A percentile compares a stretch with the other conserved stretches of the same genome.
Conservation (phyloP, 176 grass and related monocot species). For the Rhynchospora tenuis region DNA sequence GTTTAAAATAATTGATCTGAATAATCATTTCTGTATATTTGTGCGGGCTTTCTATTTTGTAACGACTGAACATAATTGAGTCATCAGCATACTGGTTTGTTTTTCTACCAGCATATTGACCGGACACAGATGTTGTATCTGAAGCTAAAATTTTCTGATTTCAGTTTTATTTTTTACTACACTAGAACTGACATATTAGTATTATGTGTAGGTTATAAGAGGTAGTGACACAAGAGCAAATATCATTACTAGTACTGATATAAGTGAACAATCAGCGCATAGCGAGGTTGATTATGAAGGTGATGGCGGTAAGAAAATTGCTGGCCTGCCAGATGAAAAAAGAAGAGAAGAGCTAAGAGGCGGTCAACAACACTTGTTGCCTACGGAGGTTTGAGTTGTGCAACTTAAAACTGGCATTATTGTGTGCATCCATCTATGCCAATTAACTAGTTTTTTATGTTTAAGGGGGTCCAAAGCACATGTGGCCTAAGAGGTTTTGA, state of each 20-base stretch:
- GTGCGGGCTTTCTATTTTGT: background rate
- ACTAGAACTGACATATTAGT: slow-evolving; percentile 1
- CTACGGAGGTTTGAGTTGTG: slow-evolving; percentile 46
- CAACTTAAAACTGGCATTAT: background rate
- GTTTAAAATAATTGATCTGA: background rate
- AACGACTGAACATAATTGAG: background rate
- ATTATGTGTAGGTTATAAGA: slow-evolving; percentile 41
- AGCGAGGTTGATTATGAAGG: slow-evolving; percentile 33
- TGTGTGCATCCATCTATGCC: background rate
- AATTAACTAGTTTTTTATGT: background rate
- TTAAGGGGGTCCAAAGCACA: slow-evolving; percentile 38
- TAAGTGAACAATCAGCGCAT: slow-evolving; percentile 34
- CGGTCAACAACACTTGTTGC: slow-evolving; percentile 58
- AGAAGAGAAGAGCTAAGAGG: slow-evolving; percentile 43
- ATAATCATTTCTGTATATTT: background rate
- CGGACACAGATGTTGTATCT: background rate
- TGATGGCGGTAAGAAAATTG: slow-evolving; percentile 16
- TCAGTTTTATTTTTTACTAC: slow-evolving; percentile 12
- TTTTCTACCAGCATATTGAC: background rate
- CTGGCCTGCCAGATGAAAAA: slow-evolving; percentile 36
- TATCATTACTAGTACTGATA: slow-evolving; percentile 33
- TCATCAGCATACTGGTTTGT: background rate
- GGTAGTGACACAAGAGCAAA: slow-evolving; percentile 45
- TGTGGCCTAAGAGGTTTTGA: slow-evolving; percentile 59
- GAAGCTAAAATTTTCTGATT: slow-evolving; percentile 21